Base-by-base conservation (phyloP, 192 early-diverging fungal species). In the Podochytrium sp. region DNA sequence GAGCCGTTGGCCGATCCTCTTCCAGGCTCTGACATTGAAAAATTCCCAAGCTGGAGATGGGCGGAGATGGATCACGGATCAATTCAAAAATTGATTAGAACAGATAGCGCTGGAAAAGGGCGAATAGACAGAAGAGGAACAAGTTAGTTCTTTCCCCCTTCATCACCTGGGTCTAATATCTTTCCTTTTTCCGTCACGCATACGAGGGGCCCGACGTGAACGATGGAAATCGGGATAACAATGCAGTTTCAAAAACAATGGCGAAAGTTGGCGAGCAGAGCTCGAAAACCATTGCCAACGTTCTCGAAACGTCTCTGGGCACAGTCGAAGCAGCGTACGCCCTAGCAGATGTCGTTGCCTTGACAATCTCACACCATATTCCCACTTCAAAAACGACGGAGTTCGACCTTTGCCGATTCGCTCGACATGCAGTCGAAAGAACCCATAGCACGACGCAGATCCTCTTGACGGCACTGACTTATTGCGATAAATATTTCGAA, bases 341-440 rank as follows among this genome's bases (percentile, higher is more conserved):
- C 12, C 65, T 66, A 0, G 39, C 65, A 66, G 65, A 66, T 29
- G 65, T 66, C 18, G 49, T 66, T 0, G 49, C 43, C n/a, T 51
- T 50, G 1, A 66, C 65, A 51, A 66, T 66, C 65, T 50, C 65
- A 16, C 65, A 66, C 65, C 65, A 66, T 34, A 66, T 66, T 29
- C 39, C 65, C 10, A 50, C 42, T 12, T 6, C 14, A 25, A 23
- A 50, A 20, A n/a, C 23, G 18, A 43, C 16, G 25, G 65, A 66
- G 34, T 12, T 29, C 25, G 18, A 20, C 2, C 20, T 51, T 10
- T 43, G 65, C 12, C 23, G 18, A n/a, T 66, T 66, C 43, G 65
- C 65, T 18, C 20, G 30, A 66, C 20, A 42, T 10, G 49, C 65
- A 43, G 29, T 66, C 25, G 18, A 50, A 66, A 66, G 18, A 10